Base-by-base conservation (phyloP, 2,329 filamentous ascomycete species). In the Teratosphaeria destructans region DNA sequence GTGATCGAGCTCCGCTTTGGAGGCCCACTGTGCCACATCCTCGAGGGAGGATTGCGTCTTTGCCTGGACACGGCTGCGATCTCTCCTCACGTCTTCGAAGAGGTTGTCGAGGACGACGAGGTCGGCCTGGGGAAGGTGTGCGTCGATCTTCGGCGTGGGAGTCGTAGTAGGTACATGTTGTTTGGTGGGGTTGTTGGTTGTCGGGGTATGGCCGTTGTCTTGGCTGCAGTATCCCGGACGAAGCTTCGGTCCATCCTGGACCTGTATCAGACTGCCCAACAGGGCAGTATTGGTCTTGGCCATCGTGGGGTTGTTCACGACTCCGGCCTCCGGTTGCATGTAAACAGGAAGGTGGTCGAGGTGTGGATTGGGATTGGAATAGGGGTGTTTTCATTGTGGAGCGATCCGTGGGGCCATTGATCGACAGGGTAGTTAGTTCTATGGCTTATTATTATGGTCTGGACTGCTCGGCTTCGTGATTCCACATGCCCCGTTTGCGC, bases 81-180 rank as follows among this genome's bases (percentile, higher is more conserved):
- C 29, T 52, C 14, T 7, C 37, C 37, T 10, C 7, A 43, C 37
- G 11, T 43, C 37, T 14, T 43, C 37, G 11, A 59, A 52, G n/a
- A 59, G 57, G 39, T 54, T 52, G n/a, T 54, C 27, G 8, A 59
- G 26, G 32, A 59, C 57, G 7, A 59, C 26, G 16, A 52, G 49
- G 52, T 59, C 57, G 8, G 52, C n/a, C 35, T 54, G 8, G 11
- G 57, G 54, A 16, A 59, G 57, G n/a, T 59, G 16, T 16, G 37
- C 37, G 16, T 43, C 37, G 11, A 43, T 43, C 11, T 43, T 14
- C 12, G 37, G 37, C 37, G 35, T 12, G 35, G 37, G 12, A 32
- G 29, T 32, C 2, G 7, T 43, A 23, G 23, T 23, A 23, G 23
- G 23, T 23, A 23, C 23, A 23, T 23, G 23, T 23, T 23, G 23